phyloP scores from a whole-genome alignment of 306 rosid genomes.

The Lupinus albus region DNA sequence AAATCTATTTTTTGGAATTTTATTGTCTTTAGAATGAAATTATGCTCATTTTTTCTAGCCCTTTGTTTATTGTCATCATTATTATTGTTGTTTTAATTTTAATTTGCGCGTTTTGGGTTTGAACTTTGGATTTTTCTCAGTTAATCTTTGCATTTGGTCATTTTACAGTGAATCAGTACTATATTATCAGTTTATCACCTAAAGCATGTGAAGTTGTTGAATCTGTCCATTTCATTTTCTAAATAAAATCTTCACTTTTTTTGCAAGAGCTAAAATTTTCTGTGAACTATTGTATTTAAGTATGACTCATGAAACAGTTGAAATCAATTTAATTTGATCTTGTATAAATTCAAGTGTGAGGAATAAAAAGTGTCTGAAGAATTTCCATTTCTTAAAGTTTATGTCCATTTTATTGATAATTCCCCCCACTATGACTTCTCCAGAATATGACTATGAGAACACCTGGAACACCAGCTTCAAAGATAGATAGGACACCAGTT shows the following conservation, averaged over 20 bases:
- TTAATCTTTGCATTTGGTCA: neutral
- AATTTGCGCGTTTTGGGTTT: constrained; percentile 1
- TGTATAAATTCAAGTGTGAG: neutral
- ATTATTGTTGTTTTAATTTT: neutral
- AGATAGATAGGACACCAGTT: constrained; percentile 77
- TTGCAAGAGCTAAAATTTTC: constrained; percentile 5
- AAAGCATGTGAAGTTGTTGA: neutral
- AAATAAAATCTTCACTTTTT: neutral
- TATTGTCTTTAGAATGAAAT: constrained; percentile 17
- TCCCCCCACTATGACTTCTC: neutral
- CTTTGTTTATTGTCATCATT: neutral
- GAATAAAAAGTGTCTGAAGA: neutral
- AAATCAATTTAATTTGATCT: neutral
- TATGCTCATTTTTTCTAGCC: neutral
- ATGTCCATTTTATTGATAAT: constrained; percentile 2
- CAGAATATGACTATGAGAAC: constrained; percentile 76
- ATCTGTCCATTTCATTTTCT: neutral
- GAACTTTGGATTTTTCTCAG: neutral
- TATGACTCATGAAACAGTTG: neutral
- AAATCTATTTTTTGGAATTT: constrained; percentile 24
- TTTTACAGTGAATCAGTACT: constrained; percentile 20
- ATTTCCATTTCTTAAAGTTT: neutral
- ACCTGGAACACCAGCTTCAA: constrained; percentile 94
- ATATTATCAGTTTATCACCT: neutral
- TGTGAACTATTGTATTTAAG: constrained; percentile 6